Evolutionary conservation across 495 filamentous ascomycete genomes (phyloP).

Genomic region (Xylaria flabelliformis): DNA sequence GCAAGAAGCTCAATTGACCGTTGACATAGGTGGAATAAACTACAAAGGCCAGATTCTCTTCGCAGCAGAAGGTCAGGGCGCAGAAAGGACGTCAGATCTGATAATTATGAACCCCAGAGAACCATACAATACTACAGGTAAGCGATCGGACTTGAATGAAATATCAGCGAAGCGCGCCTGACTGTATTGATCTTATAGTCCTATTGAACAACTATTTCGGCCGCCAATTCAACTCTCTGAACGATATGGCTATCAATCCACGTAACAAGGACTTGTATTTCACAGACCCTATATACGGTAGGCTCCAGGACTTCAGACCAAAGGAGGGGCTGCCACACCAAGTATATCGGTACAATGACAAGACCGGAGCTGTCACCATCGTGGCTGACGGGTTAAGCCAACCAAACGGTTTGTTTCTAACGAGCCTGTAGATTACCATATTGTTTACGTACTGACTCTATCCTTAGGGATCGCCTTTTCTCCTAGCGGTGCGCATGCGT

Average conservation of each 20-base stretch:
- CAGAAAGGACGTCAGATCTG: slow-evolving; percentile 48
- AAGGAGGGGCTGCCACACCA: slow-evolving; percentile 58
- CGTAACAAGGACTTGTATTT: slow-evolving; percentile 65
- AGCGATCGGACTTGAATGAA: neutral
- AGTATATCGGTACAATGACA: slow-evolving; percentile 61
- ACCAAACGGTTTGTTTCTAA: slow-evolving; percentile 55
- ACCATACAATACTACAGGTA: slow-evolving; percentile 57
- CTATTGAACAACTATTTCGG: slow-evolving; percentile 62
- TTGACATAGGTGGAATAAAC: slow-evolving; percentile 57
- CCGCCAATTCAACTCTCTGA: slow-evolving; percentile 66
- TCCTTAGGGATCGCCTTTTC: slow-evolving; percentile 59
- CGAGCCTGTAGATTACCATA: neutral
- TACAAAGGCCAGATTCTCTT: slow-evolving; percentile 55
- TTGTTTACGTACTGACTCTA: neutral
- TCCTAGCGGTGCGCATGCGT: slow-evolving; percentile 57
- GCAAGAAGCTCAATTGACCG: no score
- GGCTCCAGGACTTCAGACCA: slow-evolving; percentile 63
- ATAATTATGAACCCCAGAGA: slow-evolving; percentile 53
- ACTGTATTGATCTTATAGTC: slow-evolving; percentile 24
- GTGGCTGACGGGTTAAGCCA: slow-evolving; percentile 62
- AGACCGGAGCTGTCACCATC: slow-evolving; percentile 54
- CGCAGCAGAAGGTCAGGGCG: slow-evolving; percentile 56
- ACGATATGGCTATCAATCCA: slow-evolving; percentile 61
- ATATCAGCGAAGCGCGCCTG: neutral
- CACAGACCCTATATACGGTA: slow-evolving; percentile 68